Evolutionary conservation across 208 protist genomes (phyloP), one percentile per base, ranked within the genome.

Genomic region (Leishmania amazonensis): DNA sequence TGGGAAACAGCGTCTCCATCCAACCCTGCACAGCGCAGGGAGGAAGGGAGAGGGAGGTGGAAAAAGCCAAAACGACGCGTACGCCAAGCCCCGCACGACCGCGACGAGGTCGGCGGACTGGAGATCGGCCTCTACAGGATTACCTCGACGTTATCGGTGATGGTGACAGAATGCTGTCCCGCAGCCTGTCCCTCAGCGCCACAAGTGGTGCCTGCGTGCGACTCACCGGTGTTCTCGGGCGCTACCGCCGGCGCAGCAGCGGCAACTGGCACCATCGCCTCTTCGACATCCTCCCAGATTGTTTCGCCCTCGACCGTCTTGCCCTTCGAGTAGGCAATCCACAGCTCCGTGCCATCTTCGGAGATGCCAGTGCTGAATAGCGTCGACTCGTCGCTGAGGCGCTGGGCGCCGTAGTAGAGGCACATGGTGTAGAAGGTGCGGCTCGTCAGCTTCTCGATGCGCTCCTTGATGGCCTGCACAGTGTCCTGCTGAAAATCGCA

Each of bases 401-500:
- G 91, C 76, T 97, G 93, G 51, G 85, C 85, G n/a, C 88, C 93
- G 28, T 93, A 85, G 83, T 94, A 96, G 31, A 98, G 89, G 21
- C 88, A 86, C 72, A 93, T 90, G 21, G 85, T 92, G 85, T 96
- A 96, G 76, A 96, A 96, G 17, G 85, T 92, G 45, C 90, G 88
- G 31, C 91, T 90, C 17, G 91, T 96, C 49, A 98, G 85, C 83
- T 96, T 97, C 78, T 96, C 95, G 42, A 96, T 83, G 8, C 95
- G 88, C 85, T 98, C 95, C 83, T 98, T 98, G 53, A 98, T 95
- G 8, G 90, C 90, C 85, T 97, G 95, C 80, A 98, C 93, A 3
- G 95, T 97, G 83, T 98, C 95, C 70, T 94, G 93, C 78, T 96
- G 90, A 49, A 98, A 93, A 80, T 98, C 95, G 78, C 95, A 98